phyloP scores from a whole-genome alignment of 2,329 filamentous ascomycete genomes.

The Chaetomiaceae sp. region DNA sequence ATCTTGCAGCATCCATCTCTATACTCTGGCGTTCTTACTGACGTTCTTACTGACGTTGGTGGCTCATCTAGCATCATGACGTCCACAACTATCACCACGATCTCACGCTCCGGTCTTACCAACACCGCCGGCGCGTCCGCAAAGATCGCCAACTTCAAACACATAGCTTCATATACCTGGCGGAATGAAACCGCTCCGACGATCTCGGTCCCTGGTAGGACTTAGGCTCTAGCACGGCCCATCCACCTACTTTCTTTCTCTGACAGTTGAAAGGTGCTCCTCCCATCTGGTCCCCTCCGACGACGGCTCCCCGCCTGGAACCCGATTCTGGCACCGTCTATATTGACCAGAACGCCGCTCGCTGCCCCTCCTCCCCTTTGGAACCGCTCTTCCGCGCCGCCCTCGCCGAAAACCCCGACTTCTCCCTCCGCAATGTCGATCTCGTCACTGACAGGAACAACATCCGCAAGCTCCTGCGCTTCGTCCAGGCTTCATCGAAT shows the following conservation, averaged over 20 bases:
- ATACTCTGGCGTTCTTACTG: too few relatives aligned
- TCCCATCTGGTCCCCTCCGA: slow-evolving; percentile 7
- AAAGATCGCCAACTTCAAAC: slow-evolving; percentile 6
- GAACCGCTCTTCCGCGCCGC: slow-evolving; percentile 45
- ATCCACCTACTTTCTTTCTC: too few relatives aligned
- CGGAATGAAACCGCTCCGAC: background rate
- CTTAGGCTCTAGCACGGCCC: background rate
- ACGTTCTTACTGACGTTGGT: too few relatives aligned
- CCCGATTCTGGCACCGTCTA: slow-evolving; percentile 39
- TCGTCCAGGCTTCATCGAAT: slow-evolving; percentile 33
- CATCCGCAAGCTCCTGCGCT: slow-evolving; percentile 45
- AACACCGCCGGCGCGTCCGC: too few relatives aligned
- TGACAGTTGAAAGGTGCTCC: background rate
- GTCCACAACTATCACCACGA: too few relatives aligned
- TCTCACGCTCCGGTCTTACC: too few relatives aligned
- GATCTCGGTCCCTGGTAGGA: slow-evolving; percentile 12
- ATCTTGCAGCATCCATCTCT: too few relatives aligned
- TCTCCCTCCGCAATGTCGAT: slow-evolving; percentile 37
- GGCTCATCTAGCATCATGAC: too few relatives aligned
- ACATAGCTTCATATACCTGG: slow-evolving; percentile 13
- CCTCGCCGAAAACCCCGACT: slow-evolving; percentile 35
- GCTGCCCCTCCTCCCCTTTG: slow-evolving; percentile 40
- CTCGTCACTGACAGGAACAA: slow-evolving; percentile 46
- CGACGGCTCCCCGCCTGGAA: background rate
- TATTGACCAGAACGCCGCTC: slow-evolving; percentile 43